Evolutionary conservation across 1,139 yeast genomes (phyloP), one percentile per base, ranked within the genome.

Genomic region (Scheffersomyces quercinus): DNA sequence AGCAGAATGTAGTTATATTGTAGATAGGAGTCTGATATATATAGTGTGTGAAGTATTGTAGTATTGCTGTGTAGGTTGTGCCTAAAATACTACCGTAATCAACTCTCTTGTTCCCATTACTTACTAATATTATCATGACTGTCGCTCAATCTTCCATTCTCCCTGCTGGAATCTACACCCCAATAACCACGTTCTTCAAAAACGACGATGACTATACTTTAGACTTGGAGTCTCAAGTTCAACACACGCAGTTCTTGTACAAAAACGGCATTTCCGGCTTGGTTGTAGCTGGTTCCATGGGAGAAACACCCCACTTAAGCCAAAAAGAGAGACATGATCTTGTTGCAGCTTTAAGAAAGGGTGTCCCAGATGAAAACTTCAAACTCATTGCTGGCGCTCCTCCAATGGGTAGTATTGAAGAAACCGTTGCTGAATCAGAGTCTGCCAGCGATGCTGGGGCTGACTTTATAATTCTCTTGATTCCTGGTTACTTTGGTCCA

Each of bases 141-240:
- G 31, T 41, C n/a, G 29, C 30, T n/a, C 13, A 11, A n/a, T 10
- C 36, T 6, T 36, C 29, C 15, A 31, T 44, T n/a, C 35, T 39
- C 28, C 44, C 44, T 3, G 43, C 49, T 36, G 79, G 79, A 36
- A 68, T 75, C 32, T 75, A 74, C 56, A 68, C 77, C 20, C 80
- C 81, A 24, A 62, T 68, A n/a, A 72, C 78, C 42, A 76, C 82
- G 7, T 78, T 76, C 56, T 76, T 72, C 73, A 67, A 71, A 47
- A 55, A 58, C 43, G 68, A 67, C 43, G 67, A 54, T 29, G 54
- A 58, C 15, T 60, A 59, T 49, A 58, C 73, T 3, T 61, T 77
- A 14, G 82, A 77, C 49, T 51, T 61, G 29, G 75, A 67, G 3
- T 58, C 78, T 16, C 79, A 73, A 50, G 62, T 68, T 44, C 51